Base-by-base conservation (phyloP, 345 rosid species). In the Abelmoschus esculentus region DNA sequence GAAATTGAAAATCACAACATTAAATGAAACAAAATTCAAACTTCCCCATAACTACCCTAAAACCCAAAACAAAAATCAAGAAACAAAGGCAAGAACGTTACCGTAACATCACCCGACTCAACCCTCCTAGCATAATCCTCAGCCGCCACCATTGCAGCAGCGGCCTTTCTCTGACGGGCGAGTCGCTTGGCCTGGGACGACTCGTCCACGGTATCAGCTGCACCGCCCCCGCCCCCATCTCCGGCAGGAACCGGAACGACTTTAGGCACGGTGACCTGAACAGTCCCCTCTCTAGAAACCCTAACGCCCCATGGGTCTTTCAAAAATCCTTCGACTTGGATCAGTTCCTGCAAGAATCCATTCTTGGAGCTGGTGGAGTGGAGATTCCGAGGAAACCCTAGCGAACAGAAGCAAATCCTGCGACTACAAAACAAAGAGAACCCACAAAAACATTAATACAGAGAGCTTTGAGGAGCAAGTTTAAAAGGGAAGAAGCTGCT, bases 211-310 rank as follows among this genome's bases (percentile, higher is more conserved):
- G 59, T 4, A 19, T 8, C 59, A 19, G 53, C 36, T 6, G n/a
- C n/a, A n/a, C n/a, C n/a, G n/a, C 70, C 81, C 0, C 61, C 83
- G 22, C 70, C 85, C 56, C 61, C 83, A 18, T 76, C 85, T 42
- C 75, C 79, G 17, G 84, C 77, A 50, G 80, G 85, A 18, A 76
- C 70, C 1, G 74, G 79, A 0, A 61, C 72, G 26, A 93, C 89
- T 85, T 83, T 89, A 57, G 99, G 97, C 47, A 95, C 96, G 19
- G 77, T 80, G 57, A 93, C 92, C 88, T 86, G 96, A 57, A 91
- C 91, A 52, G 95, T 83, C 13, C 70, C 78, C 7, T 76, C 86
- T 0, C 66, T 18, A 3, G 83, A 74, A 86, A 76, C 89, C 80
- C 81, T 77, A 82, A 75, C 65, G n/a, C 84, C 81, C 78, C 76